Percentiles rank a stretch among this genome's conserved stretches.
Conservation (phyloP, 2,329 filamentous ascomycete genomes). For the Talaromyces sp. region DNA sequence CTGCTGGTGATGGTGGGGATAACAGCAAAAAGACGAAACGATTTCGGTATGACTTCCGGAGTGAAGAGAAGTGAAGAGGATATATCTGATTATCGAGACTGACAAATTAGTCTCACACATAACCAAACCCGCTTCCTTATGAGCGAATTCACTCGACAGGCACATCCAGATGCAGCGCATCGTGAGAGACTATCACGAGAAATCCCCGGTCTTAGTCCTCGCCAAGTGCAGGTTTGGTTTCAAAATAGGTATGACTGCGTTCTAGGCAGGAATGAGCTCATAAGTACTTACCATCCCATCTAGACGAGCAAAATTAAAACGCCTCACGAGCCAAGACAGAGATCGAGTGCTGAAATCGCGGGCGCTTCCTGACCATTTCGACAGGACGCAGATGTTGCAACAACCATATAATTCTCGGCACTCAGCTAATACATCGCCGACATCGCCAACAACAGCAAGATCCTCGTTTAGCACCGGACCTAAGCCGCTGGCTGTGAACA, state of each 20-base stretch:
- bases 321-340: conserved; percentile 58
- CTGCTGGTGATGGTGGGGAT: conserved; percentile 26
- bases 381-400: conserved; percentile 58
- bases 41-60: conserved; percentile 34
- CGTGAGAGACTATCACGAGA: conserved; percentile 81
- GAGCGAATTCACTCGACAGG: conserved; percentile 94
- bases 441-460: conserved; percentile 43
- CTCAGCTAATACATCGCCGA: conserved; percentile 47
- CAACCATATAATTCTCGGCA: conserved; percentile 47
- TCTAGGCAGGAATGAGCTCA: neutral
- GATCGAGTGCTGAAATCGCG: conserved; percentile 60
- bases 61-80: neutral
- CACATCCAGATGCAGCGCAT: conserved; percentile 88
- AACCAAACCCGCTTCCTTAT: conserved; percentile 96
- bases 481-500: conserved; percentile 35
- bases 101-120: conserved; percentile 63
- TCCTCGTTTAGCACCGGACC: conserved; percentile 36
- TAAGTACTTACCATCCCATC: neutral
- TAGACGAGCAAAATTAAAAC: conserved; percentile 60
- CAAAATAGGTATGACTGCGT: conserved; percentile 72
- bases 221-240: conserved; percentile 97
- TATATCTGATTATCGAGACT: conserved; percentile 9
- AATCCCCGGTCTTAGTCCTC: conserved; percentile 84
- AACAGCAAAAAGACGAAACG: conserved; percentile 45
- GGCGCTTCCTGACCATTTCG: conserved; percentile 57